These are phyloP conservation scores for Leccinum griseonigrum DNA, from an alignment of 1,284 basidiomycete species.

Conservation along the genomic window DNA sequence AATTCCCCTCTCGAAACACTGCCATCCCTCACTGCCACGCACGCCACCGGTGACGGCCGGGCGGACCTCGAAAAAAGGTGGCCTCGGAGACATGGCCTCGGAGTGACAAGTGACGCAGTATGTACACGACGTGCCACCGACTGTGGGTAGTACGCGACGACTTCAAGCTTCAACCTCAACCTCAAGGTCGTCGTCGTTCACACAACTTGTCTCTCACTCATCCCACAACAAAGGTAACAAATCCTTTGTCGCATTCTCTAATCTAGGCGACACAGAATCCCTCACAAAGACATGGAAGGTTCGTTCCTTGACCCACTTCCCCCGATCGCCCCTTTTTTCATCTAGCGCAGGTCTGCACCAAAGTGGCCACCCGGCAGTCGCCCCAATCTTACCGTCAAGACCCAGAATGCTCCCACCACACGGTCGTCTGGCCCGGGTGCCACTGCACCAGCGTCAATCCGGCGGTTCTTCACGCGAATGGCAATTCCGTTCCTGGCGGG, in stretches of 20 bases:
- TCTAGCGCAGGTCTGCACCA: conserved; percentile 66
- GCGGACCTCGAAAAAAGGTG: too few relatives aligned
- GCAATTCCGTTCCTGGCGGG: conserved; percentile 61
- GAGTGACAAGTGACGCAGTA: too few relatives aligned
- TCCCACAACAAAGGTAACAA: conserved; percentile 67
- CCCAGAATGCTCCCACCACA: conserved; percentile 32
- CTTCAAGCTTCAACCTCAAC: conserved; percentile 63
- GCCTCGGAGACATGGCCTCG: too few relatives aligned
- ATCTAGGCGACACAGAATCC: conserved; percentile 76
- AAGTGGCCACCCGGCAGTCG: conserved; percentile 57
- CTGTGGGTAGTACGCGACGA: too few relatives aligned
- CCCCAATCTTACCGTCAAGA: conserved; percentile 57
- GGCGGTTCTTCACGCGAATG: conserved; percentile 32
- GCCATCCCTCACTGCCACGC: too few relatives aligned
- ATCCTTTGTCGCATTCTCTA: conserved; percentile 85
- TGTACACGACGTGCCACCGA: too few relatives aligned
- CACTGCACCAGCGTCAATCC: conserved; percentile 54
- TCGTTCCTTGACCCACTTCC: conserved; percentile 4
- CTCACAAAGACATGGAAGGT: conserved; percentile 88
- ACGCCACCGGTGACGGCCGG: too few relatives aligned
- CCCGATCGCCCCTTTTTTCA: conserved; percentile 7
- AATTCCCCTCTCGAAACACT: too few relatives aligned
- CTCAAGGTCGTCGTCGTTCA: conserved; percentile 57
- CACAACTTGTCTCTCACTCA: conserved; percentile 14
- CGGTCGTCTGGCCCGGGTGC: conserved; percentile 60